phyloP scores from a whole-genome alignment of 257 asterid species.

The Linderniella brevidens region DNA sequence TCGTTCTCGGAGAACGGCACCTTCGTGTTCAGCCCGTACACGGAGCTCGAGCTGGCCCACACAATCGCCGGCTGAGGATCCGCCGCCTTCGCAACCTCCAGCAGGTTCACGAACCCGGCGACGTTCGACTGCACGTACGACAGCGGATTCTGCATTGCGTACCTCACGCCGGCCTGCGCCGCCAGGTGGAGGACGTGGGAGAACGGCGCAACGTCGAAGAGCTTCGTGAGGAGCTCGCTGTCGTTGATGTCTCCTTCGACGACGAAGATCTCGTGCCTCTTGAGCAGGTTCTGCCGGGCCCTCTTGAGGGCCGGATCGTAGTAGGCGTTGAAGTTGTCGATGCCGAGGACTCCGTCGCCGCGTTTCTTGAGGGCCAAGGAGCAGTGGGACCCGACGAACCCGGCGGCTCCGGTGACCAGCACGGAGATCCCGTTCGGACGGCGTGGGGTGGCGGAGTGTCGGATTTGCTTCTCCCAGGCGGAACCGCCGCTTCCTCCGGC shows the following conservation, averaged over 20 bases:
- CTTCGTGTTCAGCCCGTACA: conserved; percentile 58
- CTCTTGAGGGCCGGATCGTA: conserved; percentile 66
- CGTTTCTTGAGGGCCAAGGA: conserved; percentile 63
- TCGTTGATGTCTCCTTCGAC: conserved; percentile 78
- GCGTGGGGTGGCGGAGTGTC: conserved; percentile 73
- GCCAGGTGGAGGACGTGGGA: conserved; percentile 70
- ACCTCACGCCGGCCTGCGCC: conserved; percentile 96
- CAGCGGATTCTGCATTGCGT: conserved; percentile 86
- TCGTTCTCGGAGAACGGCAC: conserved; percentile 67
- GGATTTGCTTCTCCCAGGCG: conserved; percentile 69
- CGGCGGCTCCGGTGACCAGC: conserved; percentile 84
- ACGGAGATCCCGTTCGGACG: conserved; percentile 73
- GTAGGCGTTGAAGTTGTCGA: conserved; percentile 82
- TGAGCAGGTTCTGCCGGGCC: conserved; percentile 39
- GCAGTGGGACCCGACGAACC: conserved; percentile 83
- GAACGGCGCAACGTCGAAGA: conserved; percentile 76
- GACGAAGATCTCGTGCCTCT: conserved; percentile 30
- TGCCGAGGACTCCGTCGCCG: conserved; percentile 83
- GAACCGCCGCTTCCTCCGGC: conserved; percentile 57
- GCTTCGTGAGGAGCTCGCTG: conserved; percentile 28
- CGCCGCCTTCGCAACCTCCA: conserved; percentile 65
- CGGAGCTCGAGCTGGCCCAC: conserved; percentile 90
- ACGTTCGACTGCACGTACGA: conserved; percentile 61
- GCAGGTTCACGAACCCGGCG: conserved; percentile 71
- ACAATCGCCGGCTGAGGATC: conserved; percentile 89